Percentiles rank a stretch among this genome's conserved stretches.
These are phyloP conservation scores for Mortierella sp. DNA, from an alignment of 371 early-diverging fungal genomes.

Conservation along the genomic window DNA sequence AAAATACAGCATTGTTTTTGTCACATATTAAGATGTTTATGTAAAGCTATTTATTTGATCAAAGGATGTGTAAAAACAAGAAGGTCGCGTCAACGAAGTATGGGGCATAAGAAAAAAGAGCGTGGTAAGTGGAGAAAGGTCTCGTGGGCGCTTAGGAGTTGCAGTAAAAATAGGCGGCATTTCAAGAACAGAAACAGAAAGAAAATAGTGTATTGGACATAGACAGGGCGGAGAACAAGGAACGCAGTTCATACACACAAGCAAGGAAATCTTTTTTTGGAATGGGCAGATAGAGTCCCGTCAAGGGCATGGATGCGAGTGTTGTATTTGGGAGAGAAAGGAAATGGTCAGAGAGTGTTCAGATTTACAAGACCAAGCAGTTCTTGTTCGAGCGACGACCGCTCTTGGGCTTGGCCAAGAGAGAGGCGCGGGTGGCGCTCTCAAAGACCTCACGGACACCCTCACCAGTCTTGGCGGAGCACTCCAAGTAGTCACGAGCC, in stretches of 20 bases:
- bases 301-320: neutral
- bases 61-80: neutral
- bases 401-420: conserved; percentile 65
- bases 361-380: conserved; percentile 67
- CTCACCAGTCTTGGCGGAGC: conserved; percentile 93
- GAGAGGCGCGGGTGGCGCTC: conserved; percentile 91
- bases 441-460: conserved; percentile 97
- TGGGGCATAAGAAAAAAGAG: neutral
- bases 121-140: no score
- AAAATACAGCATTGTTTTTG: neutral
- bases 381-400: conserved; percentile 62
- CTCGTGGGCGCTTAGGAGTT: no score
- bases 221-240: neutral
- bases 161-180: neutral
- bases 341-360: neutral
- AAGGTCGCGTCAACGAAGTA: neutral
- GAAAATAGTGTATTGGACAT: neutral
- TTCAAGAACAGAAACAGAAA: neutral
- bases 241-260: neutral
- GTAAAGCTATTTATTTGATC: neutral
- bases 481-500: conserved; percentile 95
- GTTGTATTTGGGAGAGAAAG: neutral
- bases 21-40: neutral
- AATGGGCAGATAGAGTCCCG: neutral
- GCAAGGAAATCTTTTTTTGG: neutral